Base-by-base conservation (phyloP, 2,329 filamentous ascomycete species). In the Paradendryphiella salina region DNA sequence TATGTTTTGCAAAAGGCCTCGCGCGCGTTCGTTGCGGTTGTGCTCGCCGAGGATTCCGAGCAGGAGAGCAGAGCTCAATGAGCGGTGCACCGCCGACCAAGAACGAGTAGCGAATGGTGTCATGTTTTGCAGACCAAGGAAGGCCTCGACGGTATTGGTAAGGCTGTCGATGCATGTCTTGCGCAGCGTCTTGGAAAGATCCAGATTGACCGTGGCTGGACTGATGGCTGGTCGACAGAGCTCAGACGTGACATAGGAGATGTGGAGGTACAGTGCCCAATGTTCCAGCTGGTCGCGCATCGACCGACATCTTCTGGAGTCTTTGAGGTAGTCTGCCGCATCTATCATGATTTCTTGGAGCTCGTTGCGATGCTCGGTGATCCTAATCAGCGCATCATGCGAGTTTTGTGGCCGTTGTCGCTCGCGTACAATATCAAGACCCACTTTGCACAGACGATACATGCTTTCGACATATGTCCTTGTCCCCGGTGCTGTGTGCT, bases 221-320 rank as follows among this genome's bases (percentile, higher is more conserved):
- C 82, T 84, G 61, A 86, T 77, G 18, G 82, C 80, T 28, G 83
- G 82, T 26, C 83, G 78, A 63, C 81, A 85, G 26, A 85, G 78
- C 69, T 85, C 83, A 4, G 83, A 85, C 17, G 79, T 79, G 51
- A 84, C 80, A 66, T 85, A 86, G 6, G 82, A 84, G 15, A 81
- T 80, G 63, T 86, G 83, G 3, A 86, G 71, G 60, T 84, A 84
- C 4, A 85, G 65, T 0, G 80, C 82, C 68, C 83, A 81, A 53
- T 84, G 79, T 64, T 86, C 81, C 2, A 85, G 69, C 54, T 83
- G 82, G 55, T 85, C 78, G 35, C 73, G 70, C 56, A 76, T 75
- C 0, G 76, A 75, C 6, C 71, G 72, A 57, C 78, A 80, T 66
- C 76, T 61, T 59, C 76, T 44, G 37, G 77, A 77, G 49, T 85